Conservation (phyloP, 2,329 filamentous ascomycete genomes). For the Pseudocercospora musae region DNA sequence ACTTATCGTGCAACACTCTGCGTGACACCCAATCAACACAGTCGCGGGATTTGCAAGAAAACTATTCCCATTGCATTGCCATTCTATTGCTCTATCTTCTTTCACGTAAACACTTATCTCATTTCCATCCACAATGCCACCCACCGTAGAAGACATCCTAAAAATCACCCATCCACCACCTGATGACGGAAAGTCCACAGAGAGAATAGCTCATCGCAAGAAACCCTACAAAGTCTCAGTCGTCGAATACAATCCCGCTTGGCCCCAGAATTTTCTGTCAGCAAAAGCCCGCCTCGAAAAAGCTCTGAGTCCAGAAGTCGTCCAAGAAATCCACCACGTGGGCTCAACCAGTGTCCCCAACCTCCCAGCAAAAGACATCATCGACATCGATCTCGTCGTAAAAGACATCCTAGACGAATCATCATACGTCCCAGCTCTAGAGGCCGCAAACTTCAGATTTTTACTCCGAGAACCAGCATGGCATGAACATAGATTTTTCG, state of each 20-base stretch:
- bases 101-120: neutral
- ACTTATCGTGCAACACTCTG: neutral
- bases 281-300: slow-evolving; percentile 36
- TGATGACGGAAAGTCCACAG: neutral
- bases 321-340: slow-evolving; percentile 44
- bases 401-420: slow-evolving; percentile 41
- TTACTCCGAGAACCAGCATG: slow-evolving; percentile 47
- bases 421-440: slow-evolving; percentile 44
- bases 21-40: too few relatives aligned
- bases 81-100: too few relatives aligned
- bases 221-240: slow-evolving; percentile 28
- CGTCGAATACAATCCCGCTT: slow-evolving; percentile 38
- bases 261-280: slow-evolving; percentile 36
- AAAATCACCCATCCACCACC: neutral
- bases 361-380: slow-evolving; percentile 51
- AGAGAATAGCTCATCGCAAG: slow-evolving; percentile 24
- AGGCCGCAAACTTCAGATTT: slow-evolving; percentile 47
- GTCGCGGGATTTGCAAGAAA: too few relatives aligned
- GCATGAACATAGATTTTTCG: slow-evolving; percentile 51
- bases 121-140: neutral
- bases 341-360: slow-evolving; percentile 52
- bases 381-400: slow-evolving; percentile 53
- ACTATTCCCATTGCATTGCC: too few relatives aligned
- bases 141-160: neutral
- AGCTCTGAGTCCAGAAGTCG: slow-evolving; percentile 34